A percentile compares a stretch with the other conserved stretches of the same genome.
These are phyloP conservation scores for Trichoderma semiorbis DNA, from an alignment of 2,329 filamentous ascomycete species.

Conservation along the genomic window DNA sequence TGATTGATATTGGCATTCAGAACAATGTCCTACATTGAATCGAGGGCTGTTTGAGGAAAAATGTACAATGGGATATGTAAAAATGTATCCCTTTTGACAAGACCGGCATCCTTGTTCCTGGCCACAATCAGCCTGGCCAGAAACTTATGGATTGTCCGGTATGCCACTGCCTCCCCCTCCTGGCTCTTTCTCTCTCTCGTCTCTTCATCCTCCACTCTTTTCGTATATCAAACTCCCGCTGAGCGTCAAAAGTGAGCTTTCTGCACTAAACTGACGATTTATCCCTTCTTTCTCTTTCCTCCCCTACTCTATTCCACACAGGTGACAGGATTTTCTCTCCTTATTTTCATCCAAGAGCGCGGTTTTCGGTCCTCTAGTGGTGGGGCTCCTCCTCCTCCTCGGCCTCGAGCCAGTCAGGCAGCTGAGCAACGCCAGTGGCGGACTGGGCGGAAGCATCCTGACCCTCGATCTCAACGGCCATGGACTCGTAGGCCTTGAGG, in stretches of 20 bases:
- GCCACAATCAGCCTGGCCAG: conserved; percentile 5
- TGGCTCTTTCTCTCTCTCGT: neutral
- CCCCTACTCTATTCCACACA: neutral
- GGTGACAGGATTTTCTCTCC: neutral
- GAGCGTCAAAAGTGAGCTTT: neutral
- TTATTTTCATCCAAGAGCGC: neutral
- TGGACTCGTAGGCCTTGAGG: conserved; percentile 90
- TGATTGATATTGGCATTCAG: conserved; percentile 30
- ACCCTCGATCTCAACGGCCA: conserved; percentile 93
- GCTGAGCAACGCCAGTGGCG: conserved; percentile 53
- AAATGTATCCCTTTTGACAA: conserved; percentile 21
- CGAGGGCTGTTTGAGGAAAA: conserved; percentile 34
- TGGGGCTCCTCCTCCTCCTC: conserved; percentile 56
- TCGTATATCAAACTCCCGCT: neutral
- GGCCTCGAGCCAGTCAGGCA: conserved; percentile 78
- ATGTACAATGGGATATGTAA: conserved; percentile 37
- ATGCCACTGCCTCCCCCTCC: conserved; percentile 9
- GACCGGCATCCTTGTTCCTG: conserved; percentile 17
- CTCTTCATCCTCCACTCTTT: neutral
- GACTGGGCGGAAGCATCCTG: conserved; percentile 62
- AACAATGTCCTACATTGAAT: conserved; percentile 33
- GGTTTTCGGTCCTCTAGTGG: conserved; percentile 41
- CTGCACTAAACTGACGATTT: neutral
- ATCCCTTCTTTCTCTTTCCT: neutral
- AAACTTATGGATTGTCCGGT: conserved; percentile 11